Conservation (phyloP, 805 yeast species). For the Groenewaldozyma salmanticensis region DNA sequence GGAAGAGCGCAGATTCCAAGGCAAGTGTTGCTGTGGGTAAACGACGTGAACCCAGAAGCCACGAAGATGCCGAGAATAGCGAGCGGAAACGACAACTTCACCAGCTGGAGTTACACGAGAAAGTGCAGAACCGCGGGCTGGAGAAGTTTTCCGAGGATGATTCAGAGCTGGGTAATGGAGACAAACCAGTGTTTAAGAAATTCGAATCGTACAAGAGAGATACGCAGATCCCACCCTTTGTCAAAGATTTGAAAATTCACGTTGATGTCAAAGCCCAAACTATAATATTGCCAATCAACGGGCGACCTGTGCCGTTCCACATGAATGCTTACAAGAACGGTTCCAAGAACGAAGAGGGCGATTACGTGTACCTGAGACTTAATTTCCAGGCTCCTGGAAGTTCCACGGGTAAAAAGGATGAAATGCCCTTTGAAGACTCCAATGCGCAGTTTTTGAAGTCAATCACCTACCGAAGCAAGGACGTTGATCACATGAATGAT, state of each 20-base stretch:
- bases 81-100: conserved; percentile 74
- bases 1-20: conserved; percentile 17
- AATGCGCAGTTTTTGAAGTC: conserved; percentile 82
- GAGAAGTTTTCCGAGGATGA: conserved; percentile 57
- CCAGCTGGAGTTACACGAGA: conserved; percentile 75
- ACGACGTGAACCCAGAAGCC: conserved; percentile 41
- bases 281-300: conserved; percentile 80
- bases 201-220: conserved; percentile 93
- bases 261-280: conserved; percentile 86
- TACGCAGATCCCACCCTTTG: conserved; percentile 77
- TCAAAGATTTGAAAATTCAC: conserved; percentile 74
- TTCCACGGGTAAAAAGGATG: conserved; percentile 62
- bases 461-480: conserved; percentile 79
- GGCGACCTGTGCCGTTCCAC: conserved; percentile 97
- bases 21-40: conserved; percentile 20
- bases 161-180: conserved; percentile 29
- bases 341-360: conserved; percentile 93
- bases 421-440: conserved; percentile 85
- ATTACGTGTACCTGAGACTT: conserved; percentile 78
- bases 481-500: conserved; percentile 82
- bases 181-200: conserved; percentile 69
- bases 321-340: conserved; percentile 91
- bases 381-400: conserved; percentile 92
- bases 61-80: conserved; percentile 53
- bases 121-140: conserved; percentile 78